Evolutionary conservation across 257 asterid species (phyloP), one percentile per base, ranked within the genome.

Genomic region (Nicotiana benthamiana): DNA sequence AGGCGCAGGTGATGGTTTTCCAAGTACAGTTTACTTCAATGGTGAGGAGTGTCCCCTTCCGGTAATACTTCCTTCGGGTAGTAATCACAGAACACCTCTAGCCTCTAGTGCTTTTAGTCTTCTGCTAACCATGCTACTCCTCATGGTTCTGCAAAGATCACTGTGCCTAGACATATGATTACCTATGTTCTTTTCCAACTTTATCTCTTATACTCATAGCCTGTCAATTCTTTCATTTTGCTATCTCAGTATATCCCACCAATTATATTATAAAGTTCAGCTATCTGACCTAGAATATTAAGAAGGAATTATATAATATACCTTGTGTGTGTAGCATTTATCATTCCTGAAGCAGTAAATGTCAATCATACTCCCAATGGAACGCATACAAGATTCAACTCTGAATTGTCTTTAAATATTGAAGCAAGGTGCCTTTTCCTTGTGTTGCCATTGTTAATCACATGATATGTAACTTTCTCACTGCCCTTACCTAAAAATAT

Each of bases 31-130:
- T 72, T 91, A 80, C 88, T 93, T 93, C 85, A 93, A 91, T 24
- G 97, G 97, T 4, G 94, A 90, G 63, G 95, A 91, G 81, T 93
- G 97, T 26, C 89, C 97, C 7, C 78, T 91, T 77, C 97, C 97
- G 4, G 61, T 86, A 5, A 79, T 83, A 43, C 86, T 93, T 84
- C 97, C 95, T 17, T 67, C 75, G 4, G 85, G 91, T 70, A 59
- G 26, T 27, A 87, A 78, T 8, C 63, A 4, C 22, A 81, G 62
- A 70, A 64, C 4, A 12, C 65, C 66, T 27, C 81, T 77, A 54
- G 75, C 82, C 51, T 82, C 88, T 64, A 59, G 79, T 17, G 18
- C 76, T 30, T 75, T 89, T 59, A 83, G 40, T 72, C 40, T 88
- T 64, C 36, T 87, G 70, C 74, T 86, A 26, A 46, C 81, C 40